These are phyloP conservation scores for Tilletia setariae DNA, from an alignment of 1,284 basidiomycete species.

Conservation along the genomic window DNA sequence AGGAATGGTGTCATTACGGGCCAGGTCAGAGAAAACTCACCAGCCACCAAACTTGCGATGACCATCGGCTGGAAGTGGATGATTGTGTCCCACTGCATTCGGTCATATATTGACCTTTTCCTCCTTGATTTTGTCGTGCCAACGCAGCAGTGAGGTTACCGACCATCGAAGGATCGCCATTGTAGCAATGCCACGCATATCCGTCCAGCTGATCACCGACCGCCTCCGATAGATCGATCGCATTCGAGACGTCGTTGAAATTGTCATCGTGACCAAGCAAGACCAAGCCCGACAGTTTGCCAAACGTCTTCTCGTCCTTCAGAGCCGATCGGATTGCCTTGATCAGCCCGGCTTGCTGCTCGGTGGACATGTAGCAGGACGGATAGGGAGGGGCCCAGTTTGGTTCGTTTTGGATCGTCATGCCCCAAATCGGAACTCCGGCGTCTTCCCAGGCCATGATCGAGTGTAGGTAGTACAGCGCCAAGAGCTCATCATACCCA, in stretches of 20 bases:
- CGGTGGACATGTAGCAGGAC: conserved; percentile 29
- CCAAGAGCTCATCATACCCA: conserved; percentile 27
- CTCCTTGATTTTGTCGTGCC: background rate
- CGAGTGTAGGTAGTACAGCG: conserved; percentile 33
- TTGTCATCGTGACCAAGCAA: conserved; percentile 35
- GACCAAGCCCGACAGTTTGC: background rate
- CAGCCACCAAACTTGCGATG: conserved; percentile 6
- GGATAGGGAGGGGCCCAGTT: conserved; percentile 29
- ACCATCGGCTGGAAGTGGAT: background rate
- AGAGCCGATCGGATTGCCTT: conserved; percentile 25
- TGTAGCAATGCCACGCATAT: conserved; percentile 42
- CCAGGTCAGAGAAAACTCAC: conserved; percentile 7
- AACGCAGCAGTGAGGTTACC: background rate
- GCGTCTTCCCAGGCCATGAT: conserved; percentile 22
- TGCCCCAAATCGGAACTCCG: conserved; percentile 30
- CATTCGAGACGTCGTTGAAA: conserved; percentile 30
- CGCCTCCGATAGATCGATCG: conserved; percentile 29
- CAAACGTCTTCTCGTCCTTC: background rate
- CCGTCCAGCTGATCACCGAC: conserved; percentile 32
- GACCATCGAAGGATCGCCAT: conserved; percentile 25
- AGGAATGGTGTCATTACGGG: conserved; percentile 1
- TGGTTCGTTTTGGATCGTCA: conserved; percentile 46
- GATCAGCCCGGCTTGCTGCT: conserved; percentile 23
- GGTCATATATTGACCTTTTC: background rate
- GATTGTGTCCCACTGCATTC: background rate